These are phyloP conservation scores for Daldinia bambusicola DNA, from an alignment of 495 filamentous ascomycete genomes.

Conservation along the genomic window DNA sequence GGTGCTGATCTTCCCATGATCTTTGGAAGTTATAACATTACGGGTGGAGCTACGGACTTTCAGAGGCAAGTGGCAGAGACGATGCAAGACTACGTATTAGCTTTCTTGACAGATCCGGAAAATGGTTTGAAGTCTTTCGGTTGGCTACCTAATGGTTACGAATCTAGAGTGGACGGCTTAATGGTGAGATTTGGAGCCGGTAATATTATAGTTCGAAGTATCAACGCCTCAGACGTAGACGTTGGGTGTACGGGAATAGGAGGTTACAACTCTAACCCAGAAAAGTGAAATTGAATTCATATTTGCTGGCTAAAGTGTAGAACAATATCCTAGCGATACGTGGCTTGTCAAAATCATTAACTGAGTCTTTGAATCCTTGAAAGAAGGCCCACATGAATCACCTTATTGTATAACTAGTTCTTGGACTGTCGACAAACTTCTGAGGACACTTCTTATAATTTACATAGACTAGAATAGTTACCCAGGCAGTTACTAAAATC, in stretches of 20 bases:
- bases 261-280: constrained; percentile 25
- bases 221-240: constrained; percentile 42
- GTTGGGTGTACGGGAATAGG: constrained; percentile 39
- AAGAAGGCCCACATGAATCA: not conserved
- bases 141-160: constrained; percentile 27
- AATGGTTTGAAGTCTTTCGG: constrained; percentile 46
- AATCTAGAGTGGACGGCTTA: not conserved
- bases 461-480: not conserved
- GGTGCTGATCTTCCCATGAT: constrained; percentile 57
- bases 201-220: constrained; percentile 22
- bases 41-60: constrained; percentile 45
- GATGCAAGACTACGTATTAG: constrained; percentile 59
- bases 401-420: not conserved
- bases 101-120: constrained; percentile 56
- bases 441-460: not conserved
- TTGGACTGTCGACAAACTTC: not conserved
- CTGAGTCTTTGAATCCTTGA: not conserved
- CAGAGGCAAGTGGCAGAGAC: constrained; percentile 51
- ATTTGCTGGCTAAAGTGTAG: not conserved
- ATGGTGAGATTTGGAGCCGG: constrained; percentile 39
- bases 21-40: constrained; percentile 55
- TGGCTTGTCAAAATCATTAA: not conserved
- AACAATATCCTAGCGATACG: not conserved
- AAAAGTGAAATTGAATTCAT: constrained; percentile 10
- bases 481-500: not conserved